A percentile compares a stretch with the other conserved stretches of the same genome.
Evolutionary conservation across 257 asterid species (phyloP).

Genomic region (Penstemon newberryi): DNA sequence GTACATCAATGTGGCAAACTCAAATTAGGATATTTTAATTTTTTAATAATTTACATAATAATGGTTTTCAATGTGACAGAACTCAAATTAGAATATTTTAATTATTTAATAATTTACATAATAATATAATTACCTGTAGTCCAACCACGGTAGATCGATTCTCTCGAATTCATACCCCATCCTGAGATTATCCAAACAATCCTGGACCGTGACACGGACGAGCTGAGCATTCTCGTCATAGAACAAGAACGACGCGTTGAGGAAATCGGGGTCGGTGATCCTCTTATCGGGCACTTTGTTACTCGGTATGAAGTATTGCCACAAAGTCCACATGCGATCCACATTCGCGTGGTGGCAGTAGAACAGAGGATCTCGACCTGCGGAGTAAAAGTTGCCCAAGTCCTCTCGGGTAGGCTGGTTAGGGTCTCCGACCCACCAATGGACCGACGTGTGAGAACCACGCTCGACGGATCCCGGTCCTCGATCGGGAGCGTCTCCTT

Average conservation of each 20-base stretch:
- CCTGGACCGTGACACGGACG: slow-evolving; percentile 46
- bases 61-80: no score
- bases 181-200: slow-evolving; percentile 30
- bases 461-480: no score
- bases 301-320: slow-evolving; percentile 37
- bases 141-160: slow-evolving; percentile 50
- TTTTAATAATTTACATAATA: no score
- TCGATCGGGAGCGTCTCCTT: no score
- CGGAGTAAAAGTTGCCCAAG: slow-evolving; percentile 34
- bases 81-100: no score
- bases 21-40: no score
- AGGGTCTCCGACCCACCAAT: no score
- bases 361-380: slow-evolving; percentile 53
- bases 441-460: no score
- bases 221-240: slow-evolving; percentile 51
- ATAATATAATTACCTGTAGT: slow-evolving; percentile 12
- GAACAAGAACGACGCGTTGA: slow-evolving; percentile 49
- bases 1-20: no score
- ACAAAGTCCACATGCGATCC: slow-evolving; percentile 58
- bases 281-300: slow-evolving; percentile 26
- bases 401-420: no score
- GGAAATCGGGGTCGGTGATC: slow-evolving; percentile 47
- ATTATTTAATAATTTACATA: no score
- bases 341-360: slow-evolving; percentile 53
- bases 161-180: slow-evolving; percentile 47